phyloP scores from a whole-genome alignment of 192 early-diverging fungal species.

The Podila verticillata region DNA sequence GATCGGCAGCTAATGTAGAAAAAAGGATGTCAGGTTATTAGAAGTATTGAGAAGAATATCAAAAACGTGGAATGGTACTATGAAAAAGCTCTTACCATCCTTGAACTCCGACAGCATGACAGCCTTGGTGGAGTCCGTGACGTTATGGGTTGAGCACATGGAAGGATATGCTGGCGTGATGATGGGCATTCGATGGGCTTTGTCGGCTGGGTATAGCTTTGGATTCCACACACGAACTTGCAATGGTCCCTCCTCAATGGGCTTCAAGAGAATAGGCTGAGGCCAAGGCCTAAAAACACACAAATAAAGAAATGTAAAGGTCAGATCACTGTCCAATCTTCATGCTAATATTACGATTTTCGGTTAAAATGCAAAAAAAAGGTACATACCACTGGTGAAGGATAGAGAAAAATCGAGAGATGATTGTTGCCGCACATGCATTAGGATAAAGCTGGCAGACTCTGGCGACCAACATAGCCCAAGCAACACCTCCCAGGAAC shows the following conservation, averaged over 20 bases:
- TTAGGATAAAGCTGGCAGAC: constrained; percentile 97
- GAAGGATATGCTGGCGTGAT: constrained; percentile 99
- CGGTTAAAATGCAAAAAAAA: constrained; percentile 3
- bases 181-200: constrained; percentile 92
- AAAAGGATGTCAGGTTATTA: background rate
- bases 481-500: constrained; percentile 98
- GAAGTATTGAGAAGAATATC: background rate
- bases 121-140: constrained; percentile 83
- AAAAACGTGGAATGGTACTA: background rate
- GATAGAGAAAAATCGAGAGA: constrained; percentile 90
- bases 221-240: constrained; percentile 97
- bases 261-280: constrained; percentile 88
- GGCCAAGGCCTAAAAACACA: constrained; percentile 80
- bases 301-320: constrained; percentile 24
- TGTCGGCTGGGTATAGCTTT: constrained; percentile 81
- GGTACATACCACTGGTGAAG: constrained; percentile 78
- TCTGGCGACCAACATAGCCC: constrained; percentile 97
- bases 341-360: no score
- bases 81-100: constrained; percentile 46
- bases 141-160: constrained; percentile 98
- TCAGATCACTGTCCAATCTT: background rate
- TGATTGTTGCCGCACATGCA: constrained; percentile 87
- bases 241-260: constrained; percentile 87
- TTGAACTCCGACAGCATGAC: constrained; percentile 90
- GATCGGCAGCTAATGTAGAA: constrained; percentile 64